phyloP scores from a whole-genome alignment of 176 grass and related monocot species.

The Urochloa ruziziensis region DNA sequence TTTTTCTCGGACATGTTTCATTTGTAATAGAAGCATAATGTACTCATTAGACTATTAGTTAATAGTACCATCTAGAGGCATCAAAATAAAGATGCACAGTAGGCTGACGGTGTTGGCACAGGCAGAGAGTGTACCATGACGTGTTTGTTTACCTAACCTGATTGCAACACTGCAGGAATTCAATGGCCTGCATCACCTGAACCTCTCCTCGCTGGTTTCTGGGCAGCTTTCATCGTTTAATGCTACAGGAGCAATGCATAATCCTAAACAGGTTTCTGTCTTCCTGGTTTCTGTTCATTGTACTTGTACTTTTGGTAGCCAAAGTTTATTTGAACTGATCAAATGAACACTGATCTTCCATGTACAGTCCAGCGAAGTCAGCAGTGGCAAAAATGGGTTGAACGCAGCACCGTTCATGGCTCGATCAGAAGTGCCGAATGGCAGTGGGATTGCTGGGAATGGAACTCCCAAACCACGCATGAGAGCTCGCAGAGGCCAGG shows the following conservation, averaged over 20 bases:
- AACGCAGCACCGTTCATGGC: not conserved
- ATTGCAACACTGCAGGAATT: slow-evolving; percentile 30
- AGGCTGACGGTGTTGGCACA: slow-evolving; percentile 14
- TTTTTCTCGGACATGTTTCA: not conserved
- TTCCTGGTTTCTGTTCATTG: not conserved
- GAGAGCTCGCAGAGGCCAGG: slow-evolving; percentile 39
- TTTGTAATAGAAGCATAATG: not conserved
- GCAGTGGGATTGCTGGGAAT: not conserved
- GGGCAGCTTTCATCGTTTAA: slow-evolving; percentile 30
- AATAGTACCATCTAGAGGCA: not conserved
- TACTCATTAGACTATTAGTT: not conserved
- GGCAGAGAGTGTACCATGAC: not conserved
- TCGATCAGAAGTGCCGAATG: slow-evolving; percentile 3
- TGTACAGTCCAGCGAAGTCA: slow-evolving; percentile 14
- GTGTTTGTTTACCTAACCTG: slow-evolving; percentile 9
- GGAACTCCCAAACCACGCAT: slow-evolving; percentile 25
- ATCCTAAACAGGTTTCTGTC: slow-evolving; percentile 17
- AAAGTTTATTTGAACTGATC: not conserved
- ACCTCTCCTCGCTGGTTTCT: slow-evolving; percentile 33
- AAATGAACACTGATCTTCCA: not conserved
- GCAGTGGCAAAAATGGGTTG: not conserved
- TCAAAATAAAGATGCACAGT: slow-evolving; percentile 1
- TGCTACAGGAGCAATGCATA: not conserved
- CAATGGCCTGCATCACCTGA: slow-evolving; percentile 31
- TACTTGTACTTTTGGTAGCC: not conserved